phyloP scores from a whole-genome alignment of 2,329 filamentous ascomycete species.

The Orbilia brochopaga region DNA sequence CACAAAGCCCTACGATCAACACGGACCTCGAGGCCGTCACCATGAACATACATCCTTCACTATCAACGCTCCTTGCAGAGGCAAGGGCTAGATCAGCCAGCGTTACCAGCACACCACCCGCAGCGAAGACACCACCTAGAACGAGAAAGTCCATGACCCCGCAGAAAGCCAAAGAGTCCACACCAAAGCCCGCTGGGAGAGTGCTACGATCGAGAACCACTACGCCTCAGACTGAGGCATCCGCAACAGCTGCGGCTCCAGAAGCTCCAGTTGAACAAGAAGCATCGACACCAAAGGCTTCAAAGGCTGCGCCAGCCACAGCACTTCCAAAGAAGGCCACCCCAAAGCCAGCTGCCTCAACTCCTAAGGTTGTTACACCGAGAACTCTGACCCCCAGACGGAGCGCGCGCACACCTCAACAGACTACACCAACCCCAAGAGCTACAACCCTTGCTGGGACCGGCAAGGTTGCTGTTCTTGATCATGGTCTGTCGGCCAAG shows the following conservation, averaged over 20 bases:
- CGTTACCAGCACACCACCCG: slow-evolving; percentile 30
- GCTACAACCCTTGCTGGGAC: slow-evolving; percentile 44
- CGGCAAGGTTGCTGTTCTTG: slow-evolving; percentile 44
- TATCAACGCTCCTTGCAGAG: slow-evolving; percentile 39
- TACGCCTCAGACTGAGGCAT: slow-evolving; percentile 24
- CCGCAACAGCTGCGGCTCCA: not conserved
- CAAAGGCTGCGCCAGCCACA: not conserved
- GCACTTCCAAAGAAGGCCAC: slow-evolving; percentile 24
- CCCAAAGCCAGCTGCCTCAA: slow-evolving; percentile 18
- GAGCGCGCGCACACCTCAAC: slow-evolving; percentile 57
- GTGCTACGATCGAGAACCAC: slow-evolving; percentile 34
- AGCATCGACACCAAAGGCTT: slow-evolving; percentile 29
- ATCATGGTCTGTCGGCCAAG: slow-evolving; percentile 49
- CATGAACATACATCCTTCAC: slow-evolving; percentile 41
- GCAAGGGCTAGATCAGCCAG: slow-evolving; percentile 44
- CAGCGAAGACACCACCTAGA: slow-evolving; percentile 17
- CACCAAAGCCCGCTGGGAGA: slow-evolving; percentile 28
- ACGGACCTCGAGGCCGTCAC: slow-evolving; percentile 39
- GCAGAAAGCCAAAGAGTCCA: slow-evolving; percentile 29
- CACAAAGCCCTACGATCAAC: slow-evolving; percentile 30
- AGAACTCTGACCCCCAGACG: slow-evolving; percentile 58
- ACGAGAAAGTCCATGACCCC: slow-evolving; percentile 34
- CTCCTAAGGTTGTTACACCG: slow-evolving; percentile 52
- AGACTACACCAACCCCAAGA: slow-evolving; percentile 37
- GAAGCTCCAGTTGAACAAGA: slow-evolving; percentile 12